These are phyloP conservation scores for Ophiostoma novo-ulmi DNA, from an alignment of 2,329 filamentous ascomycete species.

Conservation along the genomic window DNA sequence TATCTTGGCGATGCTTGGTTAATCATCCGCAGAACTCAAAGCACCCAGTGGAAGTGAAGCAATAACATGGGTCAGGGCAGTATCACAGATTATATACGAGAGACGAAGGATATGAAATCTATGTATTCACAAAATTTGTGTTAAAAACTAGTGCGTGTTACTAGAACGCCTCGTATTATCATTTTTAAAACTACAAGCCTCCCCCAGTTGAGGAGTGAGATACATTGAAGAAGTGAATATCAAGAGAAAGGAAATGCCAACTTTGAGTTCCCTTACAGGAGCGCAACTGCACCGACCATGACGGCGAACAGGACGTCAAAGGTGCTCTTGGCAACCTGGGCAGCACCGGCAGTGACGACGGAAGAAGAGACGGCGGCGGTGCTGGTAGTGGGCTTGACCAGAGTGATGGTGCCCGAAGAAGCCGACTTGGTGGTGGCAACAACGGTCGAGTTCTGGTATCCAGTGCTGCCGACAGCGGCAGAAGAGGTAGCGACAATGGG, in stretches of 20 bases:
- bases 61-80: not conserved
- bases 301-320: constrained; percentile 13
- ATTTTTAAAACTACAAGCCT: constrained; percentile 11
- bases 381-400: not conserved
- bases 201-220: not conserved
- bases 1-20: not conserved
- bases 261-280: constrained; percentile 28
- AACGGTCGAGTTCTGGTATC: constrained; percentile 13
- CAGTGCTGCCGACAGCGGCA: not conserved
- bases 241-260: constrained; percentile 29
- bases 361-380: not conserved
- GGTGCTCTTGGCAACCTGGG: constrained; percentile 12
- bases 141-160: not conserved
- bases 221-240: constrained; percentile 9
- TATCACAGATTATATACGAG: not conserved
- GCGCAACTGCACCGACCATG: constrained; percentile 14
- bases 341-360: constrained; percentile 21
- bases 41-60: not conserved
- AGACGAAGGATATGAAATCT: not conserved
- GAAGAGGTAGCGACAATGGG: not conserved
- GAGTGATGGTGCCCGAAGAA: not conserved
- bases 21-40: not conserved
- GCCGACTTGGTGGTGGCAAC: not conserved
- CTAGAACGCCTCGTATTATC: not conserved
- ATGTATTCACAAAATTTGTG: constrained; percentile 5